A percentile compares a stretch with the other conserved stretches of the same genome.
phyloP scores from a whole-genome alignment of 192 early-diverging fungal species.

The Gonapodya sp. region DNA sequence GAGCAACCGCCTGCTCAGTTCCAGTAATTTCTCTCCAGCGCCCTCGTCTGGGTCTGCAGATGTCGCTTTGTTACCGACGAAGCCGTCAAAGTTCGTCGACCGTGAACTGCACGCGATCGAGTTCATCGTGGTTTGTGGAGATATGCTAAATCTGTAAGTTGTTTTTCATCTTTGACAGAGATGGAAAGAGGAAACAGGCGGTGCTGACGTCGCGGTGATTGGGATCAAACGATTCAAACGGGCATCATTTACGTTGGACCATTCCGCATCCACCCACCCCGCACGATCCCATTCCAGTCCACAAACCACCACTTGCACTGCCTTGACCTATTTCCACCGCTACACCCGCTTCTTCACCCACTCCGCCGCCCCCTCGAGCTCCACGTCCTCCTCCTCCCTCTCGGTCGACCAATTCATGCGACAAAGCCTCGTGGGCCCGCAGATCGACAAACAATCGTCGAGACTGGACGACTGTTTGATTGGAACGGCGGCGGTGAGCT shows the following conservation, averaged over 20 bases:
- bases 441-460: background rate
- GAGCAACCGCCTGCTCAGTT: too few species aligned
- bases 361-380: background rate
- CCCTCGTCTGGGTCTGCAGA: too few species aligned
- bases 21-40: too few species aligned
- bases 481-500: background rate
- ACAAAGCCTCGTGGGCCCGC: background rate
- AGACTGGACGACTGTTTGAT: background rate
- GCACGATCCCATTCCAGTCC: background rate
- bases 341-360: background rate
- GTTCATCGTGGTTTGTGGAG: slow-evolving; percentile 3
- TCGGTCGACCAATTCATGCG: background rate
- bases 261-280: background rate
- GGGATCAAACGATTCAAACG: background rate
- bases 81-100: too few species aligned
- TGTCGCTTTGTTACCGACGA: too few species aligned
- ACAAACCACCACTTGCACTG: background rate
- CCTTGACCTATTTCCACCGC: slow-evolving; percentile 5
- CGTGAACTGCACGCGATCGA: background rate
- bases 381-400: background rate
- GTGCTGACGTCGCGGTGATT: background rate
- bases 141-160: background rate
- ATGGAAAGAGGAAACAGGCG: background rate
- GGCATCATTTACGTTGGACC: background rate
- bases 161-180: background rate